Base-by-base conservation (phyloP, 371 early-diverging fungal genomes). In the Umbelopsis sp. region DNA sequence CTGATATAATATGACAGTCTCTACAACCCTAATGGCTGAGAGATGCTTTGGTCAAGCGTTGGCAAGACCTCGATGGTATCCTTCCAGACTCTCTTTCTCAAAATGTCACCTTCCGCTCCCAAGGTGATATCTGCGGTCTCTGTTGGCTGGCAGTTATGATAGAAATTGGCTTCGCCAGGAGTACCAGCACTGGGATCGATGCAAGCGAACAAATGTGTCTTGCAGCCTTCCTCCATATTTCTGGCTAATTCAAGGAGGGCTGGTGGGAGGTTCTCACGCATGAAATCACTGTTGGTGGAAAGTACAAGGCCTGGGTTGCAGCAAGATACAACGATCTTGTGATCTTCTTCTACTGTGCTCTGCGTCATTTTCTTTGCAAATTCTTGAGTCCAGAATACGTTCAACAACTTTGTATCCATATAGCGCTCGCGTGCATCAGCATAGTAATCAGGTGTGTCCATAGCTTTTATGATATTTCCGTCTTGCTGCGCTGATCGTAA, bases 321-420 rank as follows among this genome's bases (percentile, higher is more conserved):
- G 41, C 24, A 25, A 16, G 37, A 45, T 24, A 67, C 67, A 38
- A 57, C 46, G 14, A 67, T 67, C 45, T 67, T 67, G 24, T 38
- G 18, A 57, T 67, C 67, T 53, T 57, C 67, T n/a, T 22, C 38
- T 22, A 44, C 44, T 4, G 9, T 41, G 25, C 57, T 53, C 6
- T 67, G 25, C 16, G 38, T 20, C 53, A 67, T 22, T 44, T 67
- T 52, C 8, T 12, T 37, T 12, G 69, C 63, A 3, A 63, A 37
- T n/a, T 51, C 65, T 51, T 52, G 65, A 16, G 65, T 50, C 52
- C 64, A 69, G 32, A 65, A 52, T 5, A 69, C 52, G 29, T 69
- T 69, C 9, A 69, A 16, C n/a, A 69, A 50, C 65, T 69, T 69
- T 16, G 65, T 65, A 16, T 48, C 38, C 41, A 12, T 32, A 51